phyloP scores from a whole-genome alignment of 1,284 basidiomycete species.

The Rhodotorula sp. region DNA sequence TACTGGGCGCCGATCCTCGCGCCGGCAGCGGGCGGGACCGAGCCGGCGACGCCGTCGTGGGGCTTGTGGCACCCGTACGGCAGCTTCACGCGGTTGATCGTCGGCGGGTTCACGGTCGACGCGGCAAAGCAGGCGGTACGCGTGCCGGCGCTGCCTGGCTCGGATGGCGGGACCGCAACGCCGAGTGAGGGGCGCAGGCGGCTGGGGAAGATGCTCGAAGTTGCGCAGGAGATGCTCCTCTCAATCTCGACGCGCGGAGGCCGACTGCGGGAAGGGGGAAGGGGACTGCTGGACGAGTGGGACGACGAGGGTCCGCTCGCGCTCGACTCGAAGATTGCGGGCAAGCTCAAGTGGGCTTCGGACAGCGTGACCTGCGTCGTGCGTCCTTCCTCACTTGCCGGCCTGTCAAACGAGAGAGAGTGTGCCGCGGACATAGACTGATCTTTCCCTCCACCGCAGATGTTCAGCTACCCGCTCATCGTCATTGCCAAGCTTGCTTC shows the following conservation, averaged over 20 bases:
- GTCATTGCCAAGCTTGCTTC: conserved; percentile 40
- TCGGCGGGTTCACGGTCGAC: conserved; percentile 38
- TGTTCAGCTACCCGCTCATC: conserved; percentile 37
- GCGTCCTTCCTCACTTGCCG: neutral
- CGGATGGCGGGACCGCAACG: neutral
- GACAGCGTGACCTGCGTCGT: conserved; percentile 40
- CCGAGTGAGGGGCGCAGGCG: conserved; percentile 19
- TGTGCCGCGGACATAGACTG: neutral
- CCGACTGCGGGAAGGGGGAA: conserved; percentile 3
- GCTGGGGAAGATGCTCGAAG: conserved; percentile 21
- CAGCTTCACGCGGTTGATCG: conserved; percentile 31
- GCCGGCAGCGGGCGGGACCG: neutral
- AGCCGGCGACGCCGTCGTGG: conserved; percentile 29
- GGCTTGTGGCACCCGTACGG: conserved; percentile 34
- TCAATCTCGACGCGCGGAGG: conserved; percentile 27
- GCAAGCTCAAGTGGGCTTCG: conserved; percentile 32
- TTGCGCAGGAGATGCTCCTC: conserved; percentile 33
- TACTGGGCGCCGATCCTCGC: conserved; percentile 36
- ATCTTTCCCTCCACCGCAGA: conserved; percentile 3
- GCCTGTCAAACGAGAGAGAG: too few species aligned
- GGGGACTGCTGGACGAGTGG: conserved; percentile 8
- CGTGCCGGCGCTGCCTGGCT: neutral
- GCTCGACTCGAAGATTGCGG: conserved; percentile 26
- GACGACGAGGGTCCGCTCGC: conserved; percentile 1
- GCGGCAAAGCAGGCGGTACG: conserved; percentile 28